phyloP scores from a whole-genome alignment of 2,329 filamentous ascomycete genomes.

The Ceratocystis destructans region DNA sequence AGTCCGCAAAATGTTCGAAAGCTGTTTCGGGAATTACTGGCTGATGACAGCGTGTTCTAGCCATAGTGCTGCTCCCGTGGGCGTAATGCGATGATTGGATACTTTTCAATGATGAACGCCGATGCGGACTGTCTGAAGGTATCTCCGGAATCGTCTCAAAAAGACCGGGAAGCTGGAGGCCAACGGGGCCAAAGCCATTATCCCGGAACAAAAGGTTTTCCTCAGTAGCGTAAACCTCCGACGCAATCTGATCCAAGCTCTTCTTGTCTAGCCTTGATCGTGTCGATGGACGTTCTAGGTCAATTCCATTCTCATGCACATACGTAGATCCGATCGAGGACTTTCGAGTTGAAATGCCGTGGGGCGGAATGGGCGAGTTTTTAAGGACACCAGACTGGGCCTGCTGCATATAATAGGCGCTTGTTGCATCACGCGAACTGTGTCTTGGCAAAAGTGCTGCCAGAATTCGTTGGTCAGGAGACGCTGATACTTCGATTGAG shows the following conservation, averaged over 20 bases:
- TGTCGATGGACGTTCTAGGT: not conserved
- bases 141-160: slow-evolving; percentile 21
- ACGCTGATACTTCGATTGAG: slow-evolving; percentile 29
- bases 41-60: not conserved
- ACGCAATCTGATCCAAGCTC: slow-evolving; percentile 10
- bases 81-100: not conserved
- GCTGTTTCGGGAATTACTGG: not conserved
- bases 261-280: slow-evolving; percentile 6
- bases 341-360: not conserved
- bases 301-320: not conserved
- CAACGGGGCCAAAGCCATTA: slow-evolving; percentile 26
- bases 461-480: slow-evolving; percentile 13
- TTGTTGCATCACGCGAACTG: slow-evolving; percentile 18
- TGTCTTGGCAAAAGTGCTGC: slow-evolving; percentile 21
- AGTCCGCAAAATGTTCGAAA: slow-evolving; percentile 15
- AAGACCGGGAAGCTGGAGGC: slow-evolving; percentile 27
- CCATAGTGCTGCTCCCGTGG: not conserved
- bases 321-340: not conserved
- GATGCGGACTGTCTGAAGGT: slow-evolving; percentile 14
- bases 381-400: slow-evolving; percentile 14
- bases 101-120: slow-evolving; percentile 10
- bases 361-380: not conserved
- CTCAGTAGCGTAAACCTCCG: slow-evolving; percentile 22
- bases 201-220: slow-evolving; percentile 29
- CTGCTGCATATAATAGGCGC: slow-evolving; percentile 18